Evolutionary conservation across 768 basidiomycete species (phyloP), one percentile per base, ranked within the genome.

Genomic region (Suillus weaverae): DNA sequence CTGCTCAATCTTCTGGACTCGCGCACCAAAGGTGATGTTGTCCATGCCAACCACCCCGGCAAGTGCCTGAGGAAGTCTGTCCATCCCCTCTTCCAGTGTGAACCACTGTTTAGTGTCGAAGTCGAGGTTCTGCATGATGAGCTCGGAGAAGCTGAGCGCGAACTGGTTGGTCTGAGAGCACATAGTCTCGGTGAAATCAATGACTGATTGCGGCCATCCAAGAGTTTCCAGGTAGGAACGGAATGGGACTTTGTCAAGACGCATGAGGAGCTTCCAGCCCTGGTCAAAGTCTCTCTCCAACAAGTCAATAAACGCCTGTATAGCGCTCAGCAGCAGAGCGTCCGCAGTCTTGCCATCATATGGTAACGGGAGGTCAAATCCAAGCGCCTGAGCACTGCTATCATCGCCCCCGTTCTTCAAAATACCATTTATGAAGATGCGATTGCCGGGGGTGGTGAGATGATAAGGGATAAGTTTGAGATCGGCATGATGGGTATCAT

Each of bases 141-240:
- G 66, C 66, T 71, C 70, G 11, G 68, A 64, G n/a, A 69, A 67
- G 64, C 70, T 71, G 48, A 72, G 71, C 13, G 63, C 53, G 71
- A 71, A 71, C 55, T 71, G 70, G 53, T 71, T 71, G 26, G 70
- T 70, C 32, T 71, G 70, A 20, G 70, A 71, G 4, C 60, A 62
- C 53, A 72, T 55, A n/a, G 69, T 72, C 61, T 71, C 71, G 51
- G 67, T 18, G n/a, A 71, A 71, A 51, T 72, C 71, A 3, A 71
- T 61, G 16, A 71, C 68, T 11, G 63, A 67, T 26, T 46, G 43
- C 26, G 68, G 68, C 66, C 69, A 72, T 5, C 33, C 59, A 35
- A 64, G 59, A 22, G 43, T 8, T 22, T 39, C 59, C 38, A 71
- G 65, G 61, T 72, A 71, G 50, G 56, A 62, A 11, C 70, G 70